A percentile compares a stretch with the other conserved stretches of the same genome.
Conservation (phyloP, 768 basidiomycete species). For the Lactarius sp. region DNA sequence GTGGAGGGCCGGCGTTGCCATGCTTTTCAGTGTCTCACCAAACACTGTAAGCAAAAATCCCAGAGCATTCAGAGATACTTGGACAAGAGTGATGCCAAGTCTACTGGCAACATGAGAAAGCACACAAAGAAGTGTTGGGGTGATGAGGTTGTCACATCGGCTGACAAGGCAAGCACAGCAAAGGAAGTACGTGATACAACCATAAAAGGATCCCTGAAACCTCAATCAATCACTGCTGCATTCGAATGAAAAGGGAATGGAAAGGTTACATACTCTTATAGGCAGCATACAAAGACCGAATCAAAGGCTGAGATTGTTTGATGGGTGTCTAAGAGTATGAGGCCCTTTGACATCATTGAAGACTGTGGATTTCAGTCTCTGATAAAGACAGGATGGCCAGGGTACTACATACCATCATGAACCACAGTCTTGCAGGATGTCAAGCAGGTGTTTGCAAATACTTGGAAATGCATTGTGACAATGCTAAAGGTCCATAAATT, state of each 20-base stretch:
- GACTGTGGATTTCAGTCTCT: too few relatives aligned
- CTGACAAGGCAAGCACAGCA: background rate
- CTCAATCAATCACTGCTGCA: background rate
- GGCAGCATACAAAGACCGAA: too few relatives aligned
- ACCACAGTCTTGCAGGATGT: constrained; percentile 33
- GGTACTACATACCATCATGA: constrained; percentile 32
- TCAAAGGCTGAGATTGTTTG: too few relatives aligned
- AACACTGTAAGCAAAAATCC: too few relatives aligned
- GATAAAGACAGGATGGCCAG: too few relatives aligned
- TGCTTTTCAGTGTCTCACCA: too few relatives aligned
- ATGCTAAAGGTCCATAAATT: background rate
- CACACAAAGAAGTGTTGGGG: background rate
- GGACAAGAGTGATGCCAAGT: too few relatives aligned
- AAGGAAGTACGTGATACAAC: background rate
- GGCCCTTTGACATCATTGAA: background rate
- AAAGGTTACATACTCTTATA: too few relatives aligned
- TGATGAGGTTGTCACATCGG: too few relatives aligned
- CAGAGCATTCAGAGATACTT: too few relatives aligned
- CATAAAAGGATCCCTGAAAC: too few relatives aligned
- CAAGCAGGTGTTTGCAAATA: constrained; percentile 28
- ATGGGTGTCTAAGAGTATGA: background rate
- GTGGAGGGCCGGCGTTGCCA: background rate
- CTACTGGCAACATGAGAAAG: constrained; percentile 7
- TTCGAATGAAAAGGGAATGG: background rate
- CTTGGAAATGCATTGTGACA: constrained; percentile 27